These are phyloP conservation scores for Penicillium sp. DNA, from an alignment of 2,329 filamentous ascomycete genomes.

Conservation along the genomic window DNA sequence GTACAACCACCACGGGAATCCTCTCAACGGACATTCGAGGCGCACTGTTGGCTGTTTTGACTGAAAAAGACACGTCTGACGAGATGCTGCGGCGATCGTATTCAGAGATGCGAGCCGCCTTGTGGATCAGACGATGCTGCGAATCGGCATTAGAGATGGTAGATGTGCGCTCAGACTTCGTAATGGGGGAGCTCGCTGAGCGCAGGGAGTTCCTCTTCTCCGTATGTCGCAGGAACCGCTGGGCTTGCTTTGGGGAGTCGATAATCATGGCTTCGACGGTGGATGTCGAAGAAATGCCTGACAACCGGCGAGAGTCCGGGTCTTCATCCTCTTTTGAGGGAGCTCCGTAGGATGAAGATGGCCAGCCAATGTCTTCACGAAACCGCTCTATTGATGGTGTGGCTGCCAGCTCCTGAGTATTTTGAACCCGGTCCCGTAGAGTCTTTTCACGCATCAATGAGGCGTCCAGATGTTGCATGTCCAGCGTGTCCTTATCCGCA, in stretches of 20 bases:
- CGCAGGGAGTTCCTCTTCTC: constrained; percentile 52
- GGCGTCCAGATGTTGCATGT: constrained; percentile 19
- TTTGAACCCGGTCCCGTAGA: constrained; percentile 33
- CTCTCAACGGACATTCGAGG: constrained; percentile 35
- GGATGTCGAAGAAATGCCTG: constrained; percentile 50
- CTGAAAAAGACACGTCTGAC: constrained; percentile 40
- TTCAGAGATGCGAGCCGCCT: constrained; percentile 48
- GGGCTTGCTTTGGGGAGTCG: constrained; percentile 45
- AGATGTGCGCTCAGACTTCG: constrained; percentile 45
- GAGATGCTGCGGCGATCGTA: constrained; percentile 42
- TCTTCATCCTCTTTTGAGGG: constrained; percentile 21
- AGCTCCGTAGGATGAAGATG: constrained; percentile 29
- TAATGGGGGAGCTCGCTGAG: constrained; percentile 44
- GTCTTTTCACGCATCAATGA: constrained; percentile 27
- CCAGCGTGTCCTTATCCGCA: constrained; percentile 5
- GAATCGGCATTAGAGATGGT: constrained; percentile 41
- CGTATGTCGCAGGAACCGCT: constrained; percentile 50
- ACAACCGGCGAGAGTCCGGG: constrained; percentile 42
- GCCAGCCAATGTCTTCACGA: constrained; percentile 50
- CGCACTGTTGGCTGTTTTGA: constrained; percentile 29
- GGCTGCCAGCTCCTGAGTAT: constrained; percentile 23
- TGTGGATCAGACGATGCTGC: constrained; percentile 50
- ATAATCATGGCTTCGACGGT: constrained; percentile 56
- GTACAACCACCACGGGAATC: constrained; percentile 48
- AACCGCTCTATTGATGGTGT: constrained; percentile 46